Conservation (phyloP, 345 rosid species). For the Geranium brycei region DNA sequence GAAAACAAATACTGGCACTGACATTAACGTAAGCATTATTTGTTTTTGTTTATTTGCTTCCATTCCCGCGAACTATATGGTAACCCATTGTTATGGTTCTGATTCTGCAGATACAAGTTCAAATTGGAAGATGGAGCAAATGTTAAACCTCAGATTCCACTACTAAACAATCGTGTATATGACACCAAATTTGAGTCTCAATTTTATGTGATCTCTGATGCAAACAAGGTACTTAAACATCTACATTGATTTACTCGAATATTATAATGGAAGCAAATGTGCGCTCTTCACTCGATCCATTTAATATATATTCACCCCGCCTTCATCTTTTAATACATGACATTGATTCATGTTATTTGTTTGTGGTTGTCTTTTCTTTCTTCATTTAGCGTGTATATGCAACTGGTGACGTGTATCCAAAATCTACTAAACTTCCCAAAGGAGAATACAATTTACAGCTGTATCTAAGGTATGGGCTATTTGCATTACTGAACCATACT, state of each 20-base stretch:
- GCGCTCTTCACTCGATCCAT: no score
- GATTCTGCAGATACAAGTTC: constrained; percentile 65
- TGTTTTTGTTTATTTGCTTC: constrained; percentile 6
- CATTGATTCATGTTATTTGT: not conserved
- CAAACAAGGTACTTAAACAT: constrained; percentile 60
- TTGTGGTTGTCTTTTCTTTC: not conserved
- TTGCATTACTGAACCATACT: not conserved
- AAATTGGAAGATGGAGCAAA: constrained; percentile 91
- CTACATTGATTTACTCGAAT: not conserved
- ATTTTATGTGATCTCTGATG: constrained; percentile 82
- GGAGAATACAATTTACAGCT: constrained; percentile 81
- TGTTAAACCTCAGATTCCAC: constrained; percentile 71
- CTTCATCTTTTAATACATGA: not conserved
- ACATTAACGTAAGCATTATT: constrained; percentile 55
- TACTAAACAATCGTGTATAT: constrained; percentile 86
- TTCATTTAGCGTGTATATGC: constrained; percentile 66
- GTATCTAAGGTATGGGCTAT: constrained; percentile 50
- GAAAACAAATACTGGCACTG: constrained; percentile 78
- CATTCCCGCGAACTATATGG: constrained; percentile 9
- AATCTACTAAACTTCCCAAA: constrained; percentile 67
- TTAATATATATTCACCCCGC: not conserved
- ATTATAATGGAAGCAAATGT: not conserved
- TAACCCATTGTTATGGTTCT: constrained; percentile 3
- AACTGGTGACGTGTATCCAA: constrained; percentile 81
- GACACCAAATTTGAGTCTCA: constrained; percentile 97